Evolutionary conservation across 2,329 filamentous ascomycete genomes (phyloP).

Genomic region (Phoma sp.): DNA sequence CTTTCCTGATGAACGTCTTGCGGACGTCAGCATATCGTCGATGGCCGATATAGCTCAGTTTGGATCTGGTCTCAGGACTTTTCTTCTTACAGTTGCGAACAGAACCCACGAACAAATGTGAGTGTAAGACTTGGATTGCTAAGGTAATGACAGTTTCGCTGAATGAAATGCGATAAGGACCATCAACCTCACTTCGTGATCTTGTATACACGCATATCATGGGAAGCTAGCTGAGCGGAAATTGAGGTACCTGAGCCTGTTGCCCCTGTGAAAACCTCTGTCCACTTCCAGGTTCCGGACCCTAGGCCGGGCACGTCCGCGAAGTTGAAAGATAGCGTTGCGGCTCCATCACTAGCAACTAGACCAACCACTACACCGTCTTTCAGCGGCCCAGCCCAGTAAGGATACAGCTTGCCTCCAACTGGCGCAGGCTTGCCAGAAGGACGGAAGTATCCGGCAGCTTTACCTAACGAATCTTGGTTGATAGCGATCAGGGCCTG

Average conservation of each 20-base stretch:
- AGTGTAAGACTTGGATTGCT: too few species aligned
- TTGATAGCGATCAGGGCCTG: neutral
- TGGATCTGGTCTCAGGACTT: too few species aligned
- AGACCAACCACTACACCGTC: neutral
- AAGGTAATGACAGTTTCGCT: too few species aligned
- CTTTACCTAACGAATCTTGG: neutral
- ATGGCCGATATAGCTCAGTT: too few species aligned
- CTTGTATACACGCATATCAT: neutral
- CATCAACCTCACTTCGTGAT: neutral
- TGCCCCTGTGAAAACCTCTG: neutral
- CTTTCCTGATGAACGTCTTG: too few species aligned
- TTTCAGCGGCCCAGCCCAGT: neutral
- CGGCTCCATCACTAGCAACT: neutral
- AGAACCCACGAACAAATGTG: too few species aligned
- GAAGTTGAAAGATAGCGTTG: neutral
- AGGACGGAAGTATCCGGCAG: neutral
- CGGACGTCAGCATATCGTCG: too few species aligned
- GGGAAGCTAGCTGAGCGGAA: neutral
- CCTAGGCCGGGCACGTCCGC: neutral
- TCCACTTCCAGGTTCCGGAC: neutral
- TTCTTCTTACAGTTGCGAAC: too few species aligned
- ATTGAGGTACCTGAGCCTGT: neutral
- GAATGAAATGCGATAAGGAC: too few species aligned
- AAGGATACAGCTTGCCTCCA: neutral
- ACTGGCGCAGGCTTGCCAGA: neutral